phyloP scores from a whole-genome alignment of 78 protist genomes.

The Isochrysis galbana region DNA sequence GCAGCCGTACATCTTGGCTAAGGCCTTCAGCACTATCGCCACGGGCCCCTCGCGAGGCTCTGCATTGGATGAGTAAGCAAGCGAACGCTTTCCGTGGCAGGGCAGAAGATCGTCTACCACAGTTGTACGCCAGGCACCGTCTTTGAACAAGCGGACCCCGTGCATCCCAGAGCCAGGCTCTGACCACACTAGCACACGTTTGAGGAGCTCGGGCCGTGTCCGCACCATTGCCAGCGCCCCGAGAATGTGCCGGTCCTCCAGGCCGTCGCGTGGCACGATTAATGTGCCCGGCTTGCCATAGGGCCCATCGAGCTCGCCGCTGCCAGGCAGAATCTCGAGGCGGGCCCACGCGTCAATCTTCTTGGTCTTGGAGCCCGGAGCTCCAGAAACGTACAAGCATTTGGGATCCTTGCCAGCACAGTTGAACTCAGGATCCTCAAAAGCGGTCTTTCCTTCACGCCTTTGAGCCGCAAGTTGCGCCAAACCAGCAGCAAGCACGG shows the following conservation, averaged over 20 bases:
- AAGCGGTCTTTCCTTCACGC: background rate
- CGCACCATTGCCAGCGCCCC: background rate
- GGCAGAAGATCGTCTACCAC: slow-evolving; percentile 6
- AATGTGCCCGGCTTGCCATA: background rate
- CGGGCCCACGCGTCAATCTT: background rate
- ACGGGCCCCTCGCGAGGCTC: slow-evolving; percentile 15
- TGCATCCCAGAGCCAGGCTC: background rate
- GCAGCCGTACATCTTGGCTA: slow-evolving; percentile 17
- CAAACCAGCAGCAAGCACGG: background rate
- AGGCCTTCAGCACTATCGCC: background rate
- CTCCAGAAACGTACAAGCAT: background rate
- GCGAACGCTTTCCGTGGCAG: background rate
- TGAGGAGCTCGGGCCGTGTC: background rate
- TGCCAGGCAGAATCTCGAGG: background rate
- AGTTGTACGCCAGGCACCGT: background rate
- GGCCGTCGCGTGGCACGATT: background rate
- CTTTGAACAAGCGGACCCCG: slow-evolving; percentile 4
- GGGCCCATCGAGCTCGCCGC: background rate
- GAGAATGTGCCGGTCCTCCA: background rate
- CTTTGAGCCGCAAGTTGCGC: background rate
- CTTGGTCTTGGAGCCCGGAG: background rate
- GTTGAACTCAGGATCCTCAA: background rate
- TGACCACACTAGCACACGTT: background rate
- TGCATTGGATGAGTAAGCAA: background rate
- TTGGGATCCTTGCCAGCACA: background rate